Percentiles rank a stretch among this genome's conserved stretches.
These are phyloP conservation scores for Bombardia bombarda DNA, from an alignment of 495 filamentous ascomycete species.

Conservation along the genomic window DNA sequence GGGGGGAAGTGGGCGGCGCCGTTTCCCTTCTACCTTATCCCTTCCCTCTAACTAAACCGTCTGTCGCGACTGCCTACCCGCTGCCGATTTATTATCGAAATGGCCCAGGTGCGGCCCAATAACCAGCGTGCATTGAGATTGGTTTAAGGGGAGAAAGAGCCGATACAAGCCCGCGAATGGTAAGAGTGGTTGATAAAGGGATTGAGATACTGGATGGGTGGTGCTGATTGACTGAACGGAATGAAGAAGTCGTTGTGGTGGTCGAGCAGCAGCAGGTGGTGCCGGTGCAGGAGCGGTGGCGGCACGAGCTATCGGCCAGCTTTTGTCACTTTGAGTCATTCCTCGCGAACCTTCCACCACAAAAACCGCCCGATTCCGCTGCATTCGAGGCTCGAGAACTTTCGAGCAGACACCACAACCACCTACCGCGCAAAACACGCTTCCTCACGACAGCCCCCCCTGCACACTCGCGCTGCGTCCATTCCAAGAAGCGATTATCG, in stretches of 20 bases:
- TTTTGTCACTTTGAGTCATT: slow-evolving; percentile 32
- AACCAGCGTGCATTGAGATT: no score
- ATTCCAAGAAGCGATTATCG: slow-evolving; percentile 10
- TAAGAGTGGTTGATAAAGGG: neutral
- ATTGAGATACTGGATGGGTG: no score
- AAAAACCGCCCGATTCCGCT: slow-evolving; percentile 25
- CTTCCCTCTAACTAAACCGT: no score
- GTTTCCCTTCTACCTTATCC: neutral
- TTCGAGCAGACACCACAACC: slow-evolving; percentile 24
- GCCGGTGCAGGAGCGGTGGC: slow-evolving; percentile 16
- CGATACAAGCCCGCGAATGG: slow-evolving; percentile 9
- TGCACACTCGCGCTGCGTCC: slow-evolving; percentile 2
- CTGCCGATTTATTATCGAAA: no score
- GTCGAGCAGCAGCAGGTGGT: slow-evolving; percentile 10
- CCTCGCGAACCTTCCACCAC: slow-evolving; percentile 30
- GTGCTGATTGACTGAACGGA: slow-evolving; percentile 6
- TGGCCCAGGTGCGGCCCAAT: no score
- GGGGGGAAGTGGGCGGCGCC: neutral
- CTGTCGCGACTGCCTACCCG: no score
- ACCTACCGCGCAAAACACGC: slow-evolving; percentile 5
- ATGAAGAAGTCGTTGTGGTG: slow-evolving; percentile 18
- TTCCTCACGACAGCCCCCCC: slow-evolving; percentile 6
- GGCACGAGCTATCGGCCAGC: slow-evolving; percentile 16
- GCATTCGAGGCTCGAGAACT: slow-evolving; percentile 22
- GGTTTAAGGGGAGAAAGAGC: slow-evolving; percentile 7